Evolutionary conservation across 1,284 basidiomycete species (phyloP).

Genomic region (Amylostereum areolatum): DNA sequence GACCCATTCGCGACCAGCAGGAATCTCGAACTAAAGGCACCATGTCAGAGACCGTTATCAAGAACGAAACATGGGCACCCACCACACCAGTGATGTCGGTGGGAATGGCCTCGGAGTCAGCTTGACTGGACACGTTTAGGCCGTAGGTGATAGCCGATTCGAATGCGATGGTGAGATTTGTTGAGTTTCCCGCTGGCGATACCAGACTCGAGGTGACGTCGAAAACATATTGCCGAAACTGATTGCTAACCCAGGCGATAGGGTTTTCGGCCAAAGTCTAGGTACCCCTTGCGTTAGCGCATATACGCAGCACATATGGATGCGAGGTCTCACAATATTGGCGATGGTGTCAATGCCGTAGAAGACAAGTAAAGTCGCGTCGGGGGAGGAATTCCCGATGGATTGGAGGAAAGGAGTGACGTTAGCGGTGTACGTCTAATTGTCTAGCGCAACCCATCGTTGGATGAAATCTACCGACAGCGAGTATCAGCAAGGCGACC

Average conservation of each 20-base stretch:
- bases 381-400: constrained; percentile 15
- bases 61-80: no score
- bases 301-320: neutral
- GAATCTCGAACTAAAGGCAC: constrained; percentile 39
- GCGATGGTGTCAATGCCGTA: constrained; percentile 56
- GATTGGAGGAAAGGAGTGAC: constrained; percentile 34
- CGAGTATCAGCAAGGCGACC: no score
- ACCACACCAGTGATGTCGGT: no score
- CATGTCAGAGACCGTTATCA: no score
- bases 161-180: constrained; percentile 44
- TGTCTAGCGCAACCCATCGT: constrained; percentile 53
- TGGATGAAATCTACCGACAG: constrained; percentile 43
- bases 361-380: constrained; percentile 45
- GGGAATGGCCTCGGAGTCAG: constrained; percentile 40
- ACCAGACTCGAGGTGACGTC: constrained; percentile 40
- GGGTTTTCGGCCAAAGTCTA: constrained; percentile 46
- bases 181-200: constrained; percentile 22
- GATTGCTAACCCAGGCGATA: constrained; percentile 52
- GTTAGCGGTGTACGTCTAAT: constrained; percentile 59
- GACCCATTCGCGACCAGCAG: constrained; percentile 41
- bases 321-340: constrained; percentile 35
- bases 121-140: constrained; percentile 41
- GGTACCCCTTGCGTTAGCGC: neutral
- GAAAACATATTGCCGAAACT: constrained; percentile 51
- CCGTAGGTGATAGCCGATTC: constrained; percentile 51